These are phyloP conservation scores for Eutrema japonicum DNA, from an alignment of 345 rosid species.

Conservation along the genomic window DNA sequence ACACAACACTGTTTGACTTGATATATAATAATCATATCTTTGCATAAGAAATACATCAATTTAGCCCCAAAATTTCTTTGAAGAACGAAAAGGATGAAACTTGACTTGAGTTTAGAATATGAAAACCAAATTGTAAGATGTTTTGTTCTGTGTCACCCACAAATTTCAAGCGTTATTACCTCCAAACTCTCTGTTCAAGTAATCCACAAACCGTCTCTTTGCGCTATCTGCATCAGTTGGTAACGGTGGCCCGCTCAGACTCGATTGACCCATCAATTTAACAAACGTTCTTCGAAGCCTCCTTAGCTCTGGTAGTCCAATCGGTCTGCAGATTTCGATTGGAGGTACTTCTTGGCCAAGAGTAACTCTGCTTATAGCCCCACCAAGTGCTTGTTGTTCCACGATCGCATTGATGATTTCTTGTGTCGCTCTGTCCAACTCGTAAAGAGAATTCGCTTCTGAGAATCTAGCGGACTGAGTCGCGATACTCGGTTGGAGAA, in stretches of 20 bases:
- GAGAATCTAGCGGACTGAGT: constrained; percentile 71
- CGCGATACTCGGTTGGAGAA: constrained; percentile 94
- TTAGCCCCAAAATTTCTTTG: background rate
- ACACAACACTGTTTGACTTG: constrained; percentile 24
- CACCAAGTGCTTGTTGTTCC: constrained; percentile 83
- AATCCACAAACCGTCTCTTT: constrained; percentile 91
- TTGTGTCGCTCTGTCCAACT: constrained; percentile 86
- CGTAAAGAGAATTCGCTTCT: constrained; percentile 83
- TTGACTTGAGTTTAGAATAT: background rate
- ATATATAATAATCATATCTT: constrained; percentile 14
- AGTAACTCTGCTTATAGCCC: constrained; percentile 61
- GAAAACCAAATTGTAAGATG: constrained; percentile 13
- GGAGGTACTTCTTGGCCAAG: constrained; percentile 65
- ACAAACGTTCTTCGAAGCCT: constrained; percentile 84
- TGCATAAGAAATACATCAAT: constrained; percentile 28
- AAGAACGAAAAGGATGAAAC: constrained; percentile 2
- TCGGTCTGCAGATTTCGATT: constrained; percentile 62
- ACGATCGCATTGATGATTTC: constrained; percentile 72
- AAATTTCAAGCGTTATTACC: constrained; percentile 45
- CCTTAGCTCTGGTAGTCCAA: constrained; percentile 86
- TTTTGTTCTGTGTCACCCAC: background rate
- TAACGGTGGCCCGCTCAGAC: constrained; percentile 84
- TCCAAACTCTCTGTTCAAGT: constrained; percentile 88
- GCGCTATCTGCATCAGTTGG: constrained; percentile 87
- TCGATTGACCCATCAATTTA: constrained; percentile 84